A percentile compares a stretch with the other conserved stretches of the same genome.
Evolutionary conservation across 768 basidiomycete species (phyloP).

Genomic region (Rhodosporidiobolus sp.): DNA sequence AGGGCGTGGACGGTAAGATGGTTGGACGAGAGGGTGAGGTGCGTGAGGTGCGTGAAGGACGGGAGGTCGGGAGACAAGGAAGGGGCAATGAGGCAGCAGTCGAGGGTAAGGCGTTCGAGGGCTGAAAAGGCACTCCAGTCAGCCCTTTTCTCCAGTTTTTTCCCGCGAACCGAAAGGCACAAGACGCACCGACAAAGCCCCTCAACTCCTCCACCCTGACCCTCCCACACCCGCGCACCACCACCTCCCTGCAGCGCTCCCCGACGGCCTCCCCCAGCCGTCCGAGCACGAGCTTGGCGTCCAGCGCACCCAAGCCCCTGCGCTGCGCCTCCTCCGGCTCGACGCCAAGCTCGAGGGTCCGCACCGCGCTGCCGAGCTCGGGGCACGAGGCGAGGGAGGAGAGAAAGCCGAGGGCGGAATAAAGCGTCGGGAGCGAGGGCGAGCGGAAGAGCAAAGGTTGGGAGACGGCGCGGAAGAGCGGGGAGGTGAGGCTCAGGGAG

Average conservation of each 20-base stretch:
- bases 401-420: neutral
- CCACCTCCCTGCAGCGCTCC: neutral
- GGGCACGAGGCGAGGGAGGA: neutral
- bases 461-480: neutral
- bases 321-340: neutral
- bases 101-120: neutral
- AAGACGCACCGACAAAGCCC: neutral
- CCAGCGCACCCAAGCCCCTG: neutral
- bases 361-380: neutral
- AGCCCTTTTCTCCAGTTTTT: too few relatives aligned
- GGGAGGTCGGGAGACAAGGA: too few relatives aligned
- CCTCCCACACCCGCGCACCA: neutral
- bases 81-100: neutral
- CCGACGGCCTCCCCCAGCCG: neutral
- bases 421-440: neutral
- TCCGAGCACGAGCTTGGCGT: neutral
- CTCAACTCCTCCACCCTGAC: neutral
- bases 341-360: neutral
- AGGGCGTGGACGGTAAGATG: neutral
- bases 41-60: neutral
- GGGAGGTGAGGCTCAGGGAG: neutral
- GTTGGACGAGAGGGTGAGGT: neutral
- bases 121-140: neutral
- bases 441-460: neutral
- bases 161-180: too few relatives aligned